These are phyloP conservation scores for Curvularia spicifera DNA, from an alignment of 2,329 filamentous ascomycete species.

Conservation along the genomic window DNA sequence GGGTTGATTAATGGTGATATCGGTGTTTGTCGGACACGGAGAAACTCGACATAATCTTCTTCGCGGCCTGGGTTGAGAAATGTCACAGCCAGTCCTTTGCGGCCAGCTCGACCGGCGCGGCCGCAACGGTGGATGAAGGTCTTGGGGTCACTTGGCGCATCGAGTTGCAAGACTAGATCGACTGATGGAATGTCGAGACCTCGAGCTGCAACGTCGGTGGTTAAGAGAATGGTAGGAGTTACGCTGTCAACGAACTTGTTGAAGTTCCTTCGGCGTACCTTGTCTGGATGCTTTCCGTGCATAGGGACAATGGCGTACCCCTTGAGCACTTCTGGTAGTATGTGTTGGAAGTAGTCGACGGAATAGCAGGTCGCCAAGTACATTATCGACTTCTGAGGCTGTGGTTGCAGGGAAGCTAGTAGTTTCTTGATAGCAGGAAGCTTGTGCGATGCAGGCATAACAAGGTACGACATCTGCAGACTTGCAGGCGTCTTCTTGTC, in stretches of 20 bases:
- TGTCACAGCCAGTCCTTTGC: slow-evolving; percentile 80
- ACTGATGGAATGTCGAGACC: slow-evolving; percentile 92
- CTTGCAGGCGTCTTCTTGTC: slow-evolving; percentile 91
- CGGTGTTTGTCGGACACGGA: slow-evolving; percentile 86
- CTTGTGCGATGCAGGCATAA: slow-evolving; percentile 78
- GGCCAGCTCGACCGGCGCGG: slow-evolving; percentile 67
- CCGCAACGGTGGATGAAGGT: slow-evolving; percentile 73
- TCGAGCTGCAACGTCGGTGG: slow-evolving; percentile 88
- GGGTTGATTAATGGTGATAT: slow-evolving; percentile 69
- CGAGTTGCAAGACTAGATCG: slow-evolving; percentile 88
- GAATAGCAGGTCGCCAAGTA: slow-evolving; percentile 94
- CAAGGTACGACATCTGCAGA: slow-evolving; percentile 86
- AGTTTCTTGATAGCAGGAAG: slow-evolving; percentile 75
- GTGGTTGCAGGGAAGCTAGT: slow-evolving; percentile 71
- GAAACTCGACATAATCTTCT: slow-evolving; percentile 87
- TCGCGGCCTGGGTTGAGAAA: slow-evolving; percentile 84
- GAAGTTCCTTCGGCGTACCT: slow-evolving; percentile 88
- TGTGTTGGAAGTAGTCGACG: slow-evolving; percentile 89
- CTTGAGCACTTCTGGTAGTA: slow-evolving; percentile 76
- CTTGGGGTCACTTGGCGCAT: slow-evolving; percentile 86
- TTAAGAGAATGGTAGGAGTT: slow-evolving; percentile 80
- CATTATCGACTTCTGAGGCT: slow-evolving; percentile 83
- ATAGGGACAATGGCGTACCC: slow-evolving; percentile 76
- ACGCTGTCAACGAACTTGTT: slow-evolving; percentile 76
- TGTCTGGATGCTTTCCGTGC: slow-evolving; percentile 89